Percentiles rank a stretch among this genome's conserved stretches.
Conservation (phyloP, 1,284 basidiomycete genomes). For the Microbotryum violaceum region DNA sequence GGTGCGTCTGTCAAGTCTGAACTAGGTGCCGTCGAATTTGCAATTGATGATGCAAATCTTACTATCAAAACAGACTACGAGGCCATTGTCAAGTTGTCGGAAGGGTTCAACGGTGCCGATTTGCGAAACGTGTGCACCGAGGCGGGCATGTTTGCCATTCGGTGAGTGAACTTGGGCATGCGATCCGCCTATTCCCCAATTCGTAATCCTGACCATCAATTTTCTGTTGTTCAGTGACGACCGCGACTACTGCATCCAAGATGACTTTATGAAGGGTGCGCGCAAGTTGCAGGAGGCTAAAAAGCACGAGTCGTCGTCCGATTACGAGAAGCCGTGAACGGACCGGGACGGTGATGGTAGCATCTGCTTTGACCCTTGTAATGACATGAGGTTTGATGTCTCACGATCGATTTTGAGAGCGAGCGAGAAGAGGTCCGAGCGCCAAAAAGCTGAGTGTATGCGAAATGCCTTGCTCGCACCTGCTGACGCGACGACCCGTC, state of each 20-base stretch:
- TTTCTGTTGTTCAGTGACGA: conserved; percentile 21
- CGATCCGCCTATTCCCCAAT: neutral
- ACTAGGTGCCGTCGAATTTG: neutral
- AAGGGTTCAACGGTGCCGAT: conserved; percentile 92
- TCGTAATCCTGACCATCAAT: neutral
- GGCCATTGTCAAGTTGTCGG: conserved; percentile 92
- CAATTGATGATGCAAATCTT: neutral
- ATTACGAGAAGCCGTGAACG: conserved; percentile 6
- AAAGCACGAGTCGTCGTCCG: conserved; percentile 35
- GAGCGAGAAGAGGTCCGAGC: too few relatives aligned
- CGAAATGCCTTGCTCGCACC: too few relatives aligned
- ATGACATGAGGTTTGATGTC: neutral
- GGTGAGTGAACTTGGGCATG: conserved; percentile 39
- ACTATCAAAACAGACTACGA: conserved; percentile 60
- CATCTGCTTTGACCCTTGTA: neutral
- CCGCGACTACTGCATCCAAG: conserved; percentile 83
- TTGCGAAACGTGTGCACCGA: conserved; percentile 95
- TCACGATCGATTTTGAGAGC: too few relatives aligned
- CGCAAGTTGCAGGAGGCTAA: conserved; percentile 67
- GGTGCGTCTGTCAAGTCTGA: conserved; percentile 9
- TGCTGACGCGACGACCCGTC: too few relatives aligned
- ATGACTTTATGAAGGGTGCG: conserved; percentile 96
- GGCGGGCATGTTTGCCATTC: conserved; percentile 98
- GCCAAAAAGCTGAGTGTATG: too few relatives aligned
- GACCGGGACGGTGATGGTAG: neutral